phyloP scores from a whole-genome alignment of 306 rosid species.

The Senna tora region DNA sequence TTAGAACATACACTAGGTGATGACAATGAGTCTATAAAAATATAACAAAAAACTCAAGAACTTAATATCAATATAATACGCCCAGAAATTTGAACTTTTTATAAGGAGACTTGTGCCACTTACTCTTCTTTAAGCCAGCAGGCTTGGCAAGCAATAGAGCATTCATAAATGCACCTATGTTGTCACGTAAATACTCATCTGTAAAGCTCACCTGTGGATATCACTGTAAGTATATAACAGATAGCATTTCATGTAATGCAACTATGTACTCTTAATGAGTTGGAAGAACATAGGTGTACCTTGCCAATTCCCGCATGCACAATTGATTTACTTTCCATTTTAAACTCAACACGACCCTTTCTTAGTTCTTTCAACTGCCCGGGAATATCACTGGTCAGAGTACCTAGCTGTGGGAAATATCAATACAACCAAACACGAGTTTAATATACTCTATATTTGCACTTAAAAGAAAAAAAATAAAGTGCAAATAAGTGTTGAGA shows the following conservation, averaged over 20 bases:
- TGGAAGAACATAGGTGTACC: conserved; percentile 52
- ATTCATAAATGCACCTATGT: conserved; percentile 91
- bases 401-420: conserved; percentile 73
- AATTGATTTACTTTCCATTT: conserved; percentile 91
- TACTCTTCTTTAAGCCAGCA: conserved; percentile 89
- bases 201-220: conserved; percentile 71
- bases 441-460: conserved; percentile 28
- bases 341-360: conserved; percentile 83
- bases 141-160: conserved; percentile 90
- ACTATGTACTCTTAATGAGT: neutral
- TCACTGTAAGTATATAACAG: conserved; percentile 17
- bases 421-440: conserved; percentile 37
- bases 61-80: neutral
- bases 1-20: conserved; percentile 18
- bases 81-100: conserved; percentile 18
- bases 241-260: conserved; percentile 10
- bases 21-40: conserved; percentile 3
- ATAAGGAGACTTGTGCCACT: conserved; percentile 41
- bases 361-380: conserved; percentile 86
- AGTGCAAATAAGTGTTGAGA: conserved; percentile 30
- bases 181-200: conserved; percentile 81
- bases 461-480: conserved; percentile 31
- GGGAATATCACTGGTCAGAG: conserved; percentile 83
- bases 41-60: neutral
- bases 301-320: conserved; percentile 93